These are phyloP conservation scores for Macroventuria anomochaeta DNA, from an alignment of 2,329 filamentous ascomycete genomes.

Conservation along the genomic window DNA sequence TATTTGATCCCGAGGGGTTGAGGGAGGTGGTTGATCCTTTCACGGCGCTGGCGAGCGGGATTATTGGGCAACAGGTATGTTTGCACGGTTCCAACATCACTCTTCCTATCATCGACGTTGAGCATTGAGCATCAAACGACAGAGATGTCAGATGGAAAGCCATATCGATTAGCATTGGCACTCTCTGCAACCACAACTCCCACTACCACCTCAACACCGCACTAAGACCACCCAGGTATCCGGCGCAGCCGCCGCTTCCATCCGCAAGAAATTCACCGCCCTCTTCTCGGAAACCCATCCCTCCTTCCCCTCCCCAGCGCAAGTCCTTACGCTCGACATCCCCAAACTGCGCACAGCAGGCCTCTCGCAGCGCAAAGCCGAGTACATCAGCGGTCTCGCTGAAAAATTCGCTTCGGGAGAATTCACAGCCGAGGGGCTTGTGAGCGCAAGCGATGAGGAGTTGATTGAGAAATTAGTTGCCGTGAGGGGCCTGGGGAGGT, in stretches of 20 bases:
- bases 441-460: constrained; percentile 82
- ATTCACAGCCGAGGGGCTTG: constrained; percentile 76
- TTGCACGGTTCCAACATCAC: too few relatives aligned
- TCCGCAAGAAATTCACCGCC: constrained; percentile 69
- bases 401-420: constrained; percentile 79
- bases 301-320: constrained; percentile 75
- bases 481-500: constrained; percentile 83
- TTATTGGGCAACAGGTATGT: constrained; percentile 83
- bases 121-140: neutral
- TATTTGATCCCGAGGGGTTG: constrained; percentile 84
- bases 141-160: neutral
- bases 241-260: constrained; percentile 85
- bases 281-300: constrained; percentile 59
- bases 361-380: constrained; percentile 91
- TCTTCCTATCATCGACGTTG: too few relatives aligned
- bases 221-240: constrained; percentile 66
- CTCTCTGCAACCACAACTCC: neutral
- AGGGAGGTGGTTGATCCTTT: constrained; percentile 89
- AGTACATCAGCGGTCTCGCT: constrained; percentile 88
- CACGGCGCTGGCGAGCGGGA: constrained; percentile 79
- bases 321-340: constrained; percentile 67
- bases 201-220: neutral
- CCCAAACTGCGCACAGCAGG: constrained; percentile 82
- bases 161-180: neutral
- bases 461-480: constrained; percentile 81